Evolutionary conservation across 75 land plant species (phyloP), one percentile per base, ranked within the genome.

Genomic region (Pinus tabuliformis): DNA sequence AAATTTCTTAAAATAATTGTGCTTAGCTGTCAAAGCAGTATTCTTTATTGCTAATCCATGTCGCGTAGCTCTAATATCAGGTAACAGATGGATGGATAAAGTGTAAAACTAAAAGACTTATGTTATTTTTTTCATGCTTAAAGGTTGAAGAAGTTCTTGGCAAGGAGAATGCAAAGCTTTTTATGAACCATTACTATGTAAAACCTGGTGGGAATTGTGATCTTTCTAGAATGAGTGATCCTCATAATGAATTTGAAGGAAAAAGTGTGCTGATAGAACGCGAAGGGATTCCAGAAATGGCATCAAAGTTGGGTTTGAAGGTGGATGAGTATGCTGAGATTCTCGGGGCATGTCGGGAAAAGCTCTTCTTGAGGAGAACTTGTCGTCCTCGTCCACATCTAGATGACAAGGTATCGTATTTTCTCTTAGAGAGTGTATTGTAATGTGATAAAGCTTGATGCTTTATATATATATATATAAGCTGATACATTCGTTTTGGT

Each of bases 181-280:
- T 97, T 72, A 86, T 85, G 80, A 87, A 90, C 20, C 93, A 92
- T 83, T 97, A 97, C 66, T 95, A 97, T 75, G 81, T 97, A 7
- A 97, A 94, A 85, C 75, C 82, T n/a, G 81, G 82, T 6, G 99
- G 99, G 4, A 97, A 97, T 70, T 95, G 98, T 85, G 93, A 97
- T 56, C 93, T 97, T 78, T 95, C 99, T 59, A 82, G 86, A 45
- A 86, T 92, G 91, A 97, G 98, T 85, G 98, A 97, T 82, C 99
- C 99, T 33, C 99, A 97, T 72, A 77, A 87, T 76, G 99, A 97
- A 73, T 97, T 97, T 66, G 78, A 79, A 73, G 96, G 88, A 9
- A 89, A 92, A 64, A 97, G 95, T 88, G 99, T 95, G 22, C 91
- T 95, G 28, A 91, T 92, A 36, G 95, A 95, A 70, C 84, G 88